phyloP scores from a whole-genome alignment of 352 stramenopile genomes.

The Pythium volutum region DNA sequence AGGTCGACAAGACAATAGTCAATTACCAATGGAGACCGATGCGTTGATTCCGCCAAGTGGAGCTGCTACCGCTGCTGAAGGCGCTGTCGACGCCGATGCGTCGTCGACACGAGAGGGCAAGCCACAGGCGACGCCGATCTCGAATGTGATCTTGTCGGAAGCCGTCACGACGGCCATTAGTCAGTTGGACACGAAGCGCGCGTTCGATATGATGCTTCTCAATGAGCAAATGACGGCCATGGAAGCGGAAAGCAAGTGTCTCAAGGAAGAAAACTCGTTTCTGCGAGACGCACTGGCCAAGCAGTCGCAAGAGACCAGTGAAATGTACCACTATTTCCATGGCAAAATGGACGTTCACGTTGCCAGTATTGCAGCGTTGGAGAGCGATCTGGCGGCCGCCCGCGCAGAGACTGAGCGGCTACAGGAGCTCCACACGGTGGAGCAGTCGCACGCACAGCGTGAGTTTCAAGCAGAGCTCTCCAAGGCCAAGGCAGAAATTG shows the following conservation, averaged over 20 bases:
- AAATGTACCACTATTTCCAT: slow-evolving; percentile 89
- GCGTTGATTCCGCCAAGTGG: background rate
- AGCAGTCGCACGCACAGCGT: slow-evolving; percentile 16
- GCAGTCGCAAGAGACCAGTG: slow-evolving; percentile 55
- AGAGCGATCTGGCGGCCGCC: slow-evolving; percentile 37
- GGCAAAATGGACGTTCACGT: slow-evolving; percentile 80
- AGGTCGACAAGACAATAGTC: background rate
- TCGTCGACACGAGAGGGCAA: background rate
- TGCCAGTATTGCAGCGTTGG: slow-evolving; percentile 53
- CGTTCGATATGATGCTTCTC: slow-evolving; percentile 67
- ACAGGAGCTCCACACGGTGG: slow-evolving; percentile 18
- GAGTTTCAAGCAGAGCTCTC: slow-evolving; percentile 20
- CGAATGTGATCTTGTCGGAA: slow-evolving; percentile 45
- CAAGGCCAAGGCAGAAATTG: slow-evolving; percentile 22
- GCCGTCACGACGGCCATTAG: slow-evolving; percentile 41
- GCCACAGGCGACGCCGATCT: slow-evolving; percentile 11
- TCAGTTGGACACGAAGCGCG: slow-evolving; percentile 49
- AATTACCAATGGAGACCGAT: slow-evolving; percentile 5
- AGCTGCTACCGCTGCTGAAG: background rate
- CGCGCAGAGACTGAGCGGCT: slow-evolving; percentile 19
- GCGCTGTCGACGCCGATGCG: background rate
- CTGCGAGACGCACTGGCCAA: slow-evolving; percentile 42
- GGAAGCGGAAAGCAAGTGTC: slow-evolving; percentile 33
- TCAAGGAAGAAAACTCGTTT: slow-evolving; percentile 47
- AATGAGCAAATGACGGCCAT: slow-evolving; percentile 42